Conservation (phyloP, 73 alveolate species). For the Paramecium sonneborni region DNA sequence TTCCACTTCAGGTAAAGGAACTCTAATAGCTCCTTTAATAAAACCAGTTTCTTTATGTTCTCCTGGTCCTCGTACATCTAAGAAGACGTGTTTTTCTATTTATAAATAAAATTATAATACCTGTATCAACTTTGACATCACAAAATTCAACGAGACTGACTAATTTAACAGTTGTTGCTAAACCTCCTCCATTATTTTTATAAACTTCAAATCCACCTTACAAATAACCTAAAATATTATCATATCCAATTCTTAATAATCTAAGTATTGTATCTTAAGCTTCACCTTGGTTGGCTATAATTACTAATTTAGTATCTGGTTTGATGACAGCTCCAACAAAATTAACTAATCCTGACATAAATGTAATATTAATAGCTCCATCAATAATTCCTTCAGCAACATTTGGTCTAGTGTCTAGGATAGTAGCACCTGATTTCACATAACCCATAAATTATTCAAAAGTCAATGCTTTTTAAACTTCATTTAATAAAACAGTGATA, state of each 20-base stretch:
- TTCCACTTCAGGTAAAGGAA: slow-evolving; percentile 56
- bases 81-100: not conserved
- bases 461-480: slow-evolving; percentile 57
- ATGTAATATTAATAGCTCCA: slow-evolving; percentile 54
- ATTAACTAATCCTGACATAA: slow-evolving; percentile 50
- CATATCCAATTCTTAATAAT: slow-evolving; percentile 70
- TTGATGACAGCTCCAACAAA: slow-evolving; percentile 64
- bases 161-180: not conserved
- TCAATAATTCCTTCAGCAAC: slow-evolving; percentile 39
- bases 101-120: not conserved
- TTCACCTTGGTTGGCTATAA: slow-evolving; percentile 58
- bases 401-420: slow-evolving; percentile 54
- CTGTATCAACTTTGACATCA: not conserved
- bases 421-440: slow-evolving; percentile 46
- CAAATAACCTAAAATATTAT: slow-evolving; percentile 63
- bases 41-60: slow-evolving; percentile 41
- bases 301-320: slow-evolving; percentile 53
- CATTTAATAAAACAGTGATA: not conserved
- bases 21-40: slow-evolving; percentile 49
- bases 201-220: slow-evolving; percentile 69
- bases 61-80: slow-evolving; percentile 56
- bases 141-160: slow-evolving; percentile 6
- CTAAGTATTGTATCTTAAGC: slow-evolving; percentile 66
- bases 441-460: slow-evolving; percentile 19
- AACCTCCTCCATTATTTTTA: slow-evolving; percentile 40